Base-by-base conservation (phyloP, 306 rosid genomes). In the Cercis canadensis region DNA sequence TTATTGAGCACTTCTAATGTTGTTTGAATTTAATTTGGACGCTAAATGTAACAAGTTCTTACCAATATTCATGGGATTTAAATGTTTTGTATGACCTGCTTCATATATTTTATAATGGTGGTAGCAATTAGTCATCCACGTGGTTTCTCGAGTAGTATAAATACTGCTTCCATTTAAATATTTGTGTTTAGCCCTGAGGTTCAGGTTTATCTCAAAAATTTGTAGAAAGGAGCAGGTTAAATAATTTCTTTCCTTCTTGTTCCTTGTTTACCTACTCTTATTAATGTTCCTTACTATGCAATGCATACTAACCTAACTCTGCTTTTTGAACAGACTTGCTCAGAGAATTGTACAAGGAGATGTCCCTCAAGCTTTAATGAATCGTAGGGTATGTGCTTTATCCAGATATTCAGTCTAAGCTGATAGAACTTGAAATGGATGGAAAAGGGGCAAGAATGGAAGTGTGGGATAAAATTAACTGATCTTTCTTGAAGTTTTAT, bases 281-380 rank as follows among this genome's bases (percentile, higher is more conserved):
- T 17, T 51, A 12, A 7, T 50, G 19, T 72, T 73, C 57, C 2
- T 68, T 61, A 14, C 31, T 16, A 3, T 59, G 7, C 29, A 60
- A 18, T 72, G 52, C 18, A 7, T 18, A 12, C 53, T 54, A 61
- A 72, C 60, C 67, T 57, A 21, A 50, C 54, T 32, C 16, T 44
- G 6, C 72, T 61, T 69, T 60, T 56, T 70, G 58, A 75, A 87
- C 91, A 94, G 99, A 78, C 95, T 94, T 51, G 99, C 99, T 61
- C 99, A 94, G 78, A 86, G 99, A 87, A 94, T 94, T 65, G 96
- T 94, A 68, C 95, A 94, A 78, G 97, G 91, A 79, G 97, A 94
- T 78, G 99, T 94, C 31, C 99, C 99, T 49, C 99, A 94, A 82
- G 97, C 99, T 69, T 81, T 91, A 73, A 94, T 91, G 99, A 91